A percentile compares a stretch with the other conserved stretches of the same genome.
These are phyloP conservation scores for Ophiocordyceps unilateralis DNA, from an alignment of 2,329 filamentous ascomycete species.

Conservation along the genomic window DNA sequence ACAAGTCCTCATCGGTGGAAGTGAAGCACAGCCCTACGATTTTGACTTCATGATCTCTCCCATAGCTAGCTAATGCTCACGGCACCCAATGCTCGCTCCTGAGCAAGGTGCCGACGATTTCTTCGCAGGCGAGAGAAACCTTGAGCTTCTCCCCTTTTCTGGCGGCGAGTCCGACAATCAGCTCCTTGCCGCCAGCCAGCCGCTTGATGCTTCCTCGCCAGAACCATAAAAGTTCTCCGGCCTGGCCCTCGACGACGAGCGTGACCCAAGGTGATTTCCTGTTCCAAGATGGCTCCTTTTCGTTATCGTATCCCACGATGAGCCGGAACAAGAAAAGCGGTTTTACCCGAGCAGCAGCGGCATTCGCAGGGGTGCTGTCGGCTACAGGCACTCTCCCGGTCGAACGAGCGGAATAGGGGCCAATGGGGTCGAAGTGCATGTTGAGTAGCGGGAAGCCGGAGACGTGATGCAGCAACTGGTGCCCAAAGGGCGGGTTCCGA, in stretches of 20 bases:
- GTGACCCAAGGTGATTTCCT: slow-evolving; percentile 51
- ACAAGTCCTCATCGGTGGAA: too few relatives aligned
- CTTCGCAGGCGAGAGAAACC: slow-evolving; percentile 65
- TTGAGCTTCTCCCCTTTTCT: slow-evolving; percentile 38
- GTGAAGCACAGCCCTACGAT: too few relatives aligned
- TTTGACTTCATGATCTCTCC: not conserved
- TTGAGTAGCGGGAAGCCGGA: slow-evolving; percentile 49
- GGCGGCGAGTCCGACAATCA: slow-evolving; percentile 39
- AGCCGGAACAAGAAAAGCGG: slow-evolving; percentile 34
- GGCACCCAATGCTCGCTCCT: slow-evolving; percentile 2
- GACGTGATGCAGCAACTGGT: slow-evolving; percentile 46
- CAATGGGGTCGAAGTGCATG: slow-evolving; percentile 19
- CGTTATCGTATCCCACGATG: slow-evolving; percentile 56
- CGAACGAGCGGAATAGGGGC: slow-evolving; percentile 4
- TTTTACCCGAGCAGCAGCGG: too few relatives aligned
- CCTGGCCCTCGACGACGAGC: slow-evolving; percentile 48
- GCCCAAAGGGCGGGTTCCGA: slow-evolving; percentile 70
- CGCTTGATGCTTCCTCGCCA: slow-evolving; percentile 46
- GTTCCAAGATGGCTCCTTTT: slow-evolving; percentile 41
- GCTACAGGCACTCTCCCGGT: too few relatives aligned
- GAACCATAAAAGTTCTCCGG: slow-evolving; percentile 44
- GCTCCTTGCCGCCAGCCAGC: slow-evolving; percentile 38
- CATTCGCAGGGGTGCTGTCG: too few relatives aligned
- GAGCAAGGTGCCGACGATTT: slow-evolving; percentile 49
- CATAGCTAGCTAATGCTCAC: not conserved